phyloP scores from a whole-genome alignment of 148 eudicot genomes.

The Camellia sinensis region DNA sequence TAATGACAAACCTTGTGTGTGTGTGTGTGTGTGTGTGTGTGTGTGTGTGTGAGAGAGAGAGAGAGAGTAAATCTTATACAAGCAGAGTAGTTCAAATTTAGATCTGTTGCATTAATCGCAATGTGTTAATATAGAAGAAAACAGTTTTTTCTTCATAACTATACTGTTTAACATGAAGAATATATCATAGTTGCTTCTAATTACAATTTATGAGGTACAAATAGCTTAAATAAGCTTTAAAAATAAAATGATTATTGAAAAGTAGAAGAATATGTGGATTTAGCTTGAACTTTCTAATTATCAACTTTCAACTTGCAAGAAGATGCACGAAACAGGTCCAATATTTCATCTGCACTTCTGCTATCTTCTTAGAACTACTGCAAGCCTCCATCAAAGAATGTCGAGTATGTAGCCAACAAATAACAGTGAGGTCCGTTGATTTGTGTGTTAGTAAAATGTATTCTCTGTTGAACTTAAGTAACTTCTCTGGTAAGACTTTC shows the following conservation, averaged over 20 bases:
- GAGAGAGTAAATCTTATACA: neutral
- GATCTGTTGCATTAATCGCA: neutral
- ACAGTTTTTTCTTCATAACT: neutral
- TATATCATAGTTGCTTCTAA: neutral
- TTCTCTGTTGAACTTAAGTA: neutral
- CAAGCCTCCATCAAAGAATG: neutral
- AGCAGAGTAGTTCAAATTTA: neutral
- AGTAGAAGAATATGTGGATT: no score
- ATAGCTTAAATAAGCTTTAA: no score
- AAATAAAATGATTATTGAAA: no score
- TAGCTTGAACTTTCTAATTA: no score
- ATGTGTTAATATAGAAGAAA: neutral
- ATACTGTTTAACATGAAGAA: neutral
- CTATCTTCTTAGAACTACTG: slow-evolving; percentile 3
- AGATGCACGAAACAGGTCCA: no score
- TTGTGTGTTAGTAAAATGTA: neutral
- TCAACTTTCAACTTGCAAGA: no score
- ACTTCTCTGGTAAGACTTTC: neutral
- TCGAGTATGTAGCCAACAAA: neutral
- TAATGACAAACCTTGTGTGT: no score
- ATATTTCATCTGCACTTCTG: neutral
- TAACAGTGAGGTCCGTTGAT: neutral
- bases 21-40: no score
- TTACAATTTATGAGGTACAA: no score
- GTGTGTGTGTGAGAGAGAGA: no score